These are phyloP conservation scores for Hypoxylon sp. DNA, from an alignment of 2,329 filamentous ascomycete species.

Conservation along the genomic window DNA sequence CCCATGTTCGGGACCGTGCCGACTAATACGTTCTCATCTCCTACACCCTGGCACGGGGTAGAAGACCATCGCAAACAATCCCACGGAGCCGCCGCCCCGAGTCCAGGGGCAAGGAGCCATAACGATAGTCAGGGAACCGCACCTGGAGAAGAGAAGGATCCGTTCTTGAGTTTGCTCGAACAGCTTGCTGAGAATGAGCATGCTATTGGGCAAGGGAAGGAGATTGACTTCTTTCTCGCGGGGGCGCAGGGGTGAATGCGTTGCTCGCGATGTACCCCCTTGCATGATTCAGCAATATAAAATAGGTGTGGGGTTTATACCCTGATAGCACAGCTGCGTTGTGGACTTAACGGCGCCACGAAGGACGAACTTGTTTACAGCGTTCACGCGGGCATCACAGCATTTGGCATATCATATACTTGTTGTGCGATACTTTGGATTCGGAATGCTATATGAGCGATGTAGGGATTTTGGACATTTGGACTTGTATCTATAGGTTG, in stretches of 20 bases:
- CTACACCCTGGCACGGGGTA: conserved; percentile 66
- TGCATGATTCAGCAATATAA: background rate
- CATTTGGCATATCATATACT: conserved; percentile 1
- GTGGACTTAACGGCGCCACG: background rate
- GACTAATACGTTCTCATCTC: conserved; percentile 68
- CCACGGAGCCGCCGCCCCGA: conserved; percentile 55
- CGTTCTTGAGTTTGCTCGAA: conserved; percentile 83
- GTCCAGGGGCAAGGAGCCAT: conserved; percentile 66
- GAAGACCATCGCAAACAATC: conserved; percentile 58
- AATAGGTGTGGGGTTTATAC: background rate
- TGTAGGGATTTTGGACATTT: background rate
- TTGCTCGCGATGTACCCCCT: background rate
- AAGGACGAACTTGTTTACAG: background rate
- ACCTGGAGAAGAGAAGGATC: conserved; percentile 78
- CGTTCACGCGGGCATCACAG: background rate
- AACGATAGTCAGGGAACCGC: conserved; percentile 66
- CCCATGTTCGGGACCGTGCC: conserved; percentile 72
- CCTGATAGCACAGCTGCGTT: background rate
- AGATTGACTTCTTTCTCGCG: conserved; percentile 82
- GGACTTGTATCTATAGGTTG: conserved; percentile 12
- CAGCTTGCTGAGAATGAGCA: conserved; percentile 88
- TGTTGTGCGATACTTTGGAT: conserved; percentile 8
- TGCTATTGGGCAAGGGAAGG: conserved; percentile 75
- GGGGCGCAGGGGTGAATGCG: conserved; percentile 50
- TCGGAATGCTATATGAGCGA: background rate